Conservation (phyloP, 371 early-diverging fungal species). For the Basidiobolus heterosporus region DNA sequence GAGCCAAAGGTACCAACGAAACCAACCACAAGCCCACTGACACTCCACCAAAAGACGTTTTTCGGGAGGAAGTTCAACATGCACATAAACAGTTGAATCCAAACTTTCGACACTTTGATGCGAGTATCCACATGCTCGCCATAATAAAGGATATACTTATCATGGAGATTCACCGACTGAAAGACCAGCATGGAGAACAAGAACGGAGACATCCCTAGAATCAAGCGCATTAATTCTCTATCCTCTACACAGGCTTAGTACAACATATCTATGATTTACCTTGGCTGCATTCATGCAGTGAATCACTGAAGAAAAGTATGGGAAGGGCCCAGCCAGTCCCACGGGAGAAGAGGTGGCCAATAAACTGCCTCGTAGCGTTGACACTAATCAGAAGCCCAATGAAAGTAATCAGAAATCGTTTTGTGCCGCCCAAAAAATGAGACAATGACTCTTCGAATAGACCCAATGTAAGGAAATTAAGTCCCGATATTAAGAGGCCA, state of each 20-base stretch:
- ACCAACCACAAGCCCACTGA: constrained; percentile 29
- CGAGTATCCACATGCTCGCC: constrained; percentile 11
- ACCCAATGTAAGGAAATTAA: constrained; percentile 27
- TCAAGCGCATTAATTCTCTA: background rate
- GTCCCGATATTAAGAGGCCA: constrained; percentile 15
- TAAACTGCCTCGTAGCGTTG: constrained; percentile 16
- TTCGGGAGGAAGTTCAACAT: constrained; percentile 28
- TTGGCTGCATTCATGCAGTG: constrained; percentile 38
- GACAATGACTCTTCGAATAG: constrained; percentile 27
- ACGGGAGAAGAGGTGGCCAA: constrained; percentile 34
- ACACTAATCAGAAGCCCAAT: constrained; percentile 12
- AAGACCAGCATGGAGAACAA: constrained; percentile 32
- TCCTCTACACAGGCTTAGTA: background rate
- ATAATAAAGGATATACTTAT: constrained; percentile 26
- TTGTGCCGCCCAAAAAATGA: constrained; percentile 25
- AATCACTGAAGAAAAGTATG: constrained; percentile 33
- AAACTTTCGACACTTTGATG: constrained; percentile 19
- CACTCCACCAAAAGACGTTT: constrained; percentile 43
- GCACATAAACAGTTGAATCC: constrained; percentile 26
- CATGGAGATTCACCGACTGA: constrained; percentile 32
- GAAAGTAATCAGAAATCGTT: constrained; percentile 17
- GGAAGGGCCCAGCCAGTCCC: constrained; percentile 36
- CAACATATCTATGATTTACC: constrained; percentile 15
- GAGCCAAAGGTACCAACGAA: constrained; percentile 19
- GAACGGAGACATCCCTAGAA: constrained; percentile 31